Evolutionary conservation across 139 green algal genomes (phyloP).

Genomic region (Picochlorum sp.): DNA sequence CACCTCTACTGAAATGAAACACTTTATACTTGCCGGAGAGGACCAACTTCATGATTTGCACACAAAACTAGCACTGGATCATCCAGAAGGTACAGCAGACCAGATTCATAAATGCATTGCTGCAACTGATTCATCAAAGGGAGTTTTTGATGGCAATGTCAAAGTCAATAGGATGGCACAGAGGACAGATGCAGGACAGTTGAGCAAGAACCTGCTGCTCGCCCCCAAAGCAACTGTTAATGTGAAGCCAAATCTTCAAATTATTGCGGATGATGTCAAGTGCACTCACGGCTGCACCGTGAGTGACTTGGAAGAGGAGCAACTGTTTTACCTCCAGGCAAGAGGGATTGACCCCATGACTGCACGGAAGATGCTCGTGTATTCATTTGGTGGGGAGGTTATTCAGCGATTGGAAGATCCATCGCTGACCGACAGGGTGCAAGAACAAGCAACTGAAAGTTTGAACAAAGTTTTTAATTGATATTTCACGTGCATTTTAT

Average conservation of each 20-base stretch:
- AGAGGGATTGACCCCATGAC: slow-evolving; percentile 63
- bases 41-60: slow-evolving; percentile 94
- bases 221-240: slow-evolving; percentile 88
- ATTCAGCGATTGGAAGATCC: slow-evolving; percentile 47
- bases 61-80: slow-evolving; percentile 66
- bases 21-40: slow-evolving; percentile 80
- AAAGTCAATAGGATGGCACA: slow-evolving; percentile 85
- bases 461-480: slow-evolving; percentile 8
- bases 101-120: slow-evolving; percentile 99
- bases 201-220: slow-evolving; percentile 90
- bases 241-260: slow-evolving; percentile 97
- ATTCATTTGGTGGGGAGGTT: slow-evolving; percentile 83
- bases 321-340: slow-evolving; percentile 96
- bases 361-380: slow-evolving; percentile 75
- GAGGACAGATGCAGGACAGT: slow-evolving; percentile 90
- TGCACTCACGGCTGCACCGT: slow-evolving; percentile 96
- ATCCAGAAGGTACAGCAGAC: slow-evolving; percentile 59
- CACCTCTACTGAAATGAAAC: slow-evolving; percentile 44
- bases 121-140: slow-evolving; percentile 46
- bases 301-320: slow-evolving; percentile 92
- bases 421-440: slow-evolving; percentile 25
- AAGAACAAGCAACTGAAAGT: slow-evolving; percentile 10
- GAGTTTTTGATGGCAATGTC: slow-evolving; percentile 96
- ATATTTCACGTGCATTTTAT: not conserved
- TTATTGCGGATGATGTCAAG: slow-evolving; percentile 98